A percentile compares a stretch with the other conserved stretches of the same genome.
These are phyloP conservation scores for Apocynum venetum DNA, from an alignment of 257 asterid species.

Conservation along the genomic window DNA sequence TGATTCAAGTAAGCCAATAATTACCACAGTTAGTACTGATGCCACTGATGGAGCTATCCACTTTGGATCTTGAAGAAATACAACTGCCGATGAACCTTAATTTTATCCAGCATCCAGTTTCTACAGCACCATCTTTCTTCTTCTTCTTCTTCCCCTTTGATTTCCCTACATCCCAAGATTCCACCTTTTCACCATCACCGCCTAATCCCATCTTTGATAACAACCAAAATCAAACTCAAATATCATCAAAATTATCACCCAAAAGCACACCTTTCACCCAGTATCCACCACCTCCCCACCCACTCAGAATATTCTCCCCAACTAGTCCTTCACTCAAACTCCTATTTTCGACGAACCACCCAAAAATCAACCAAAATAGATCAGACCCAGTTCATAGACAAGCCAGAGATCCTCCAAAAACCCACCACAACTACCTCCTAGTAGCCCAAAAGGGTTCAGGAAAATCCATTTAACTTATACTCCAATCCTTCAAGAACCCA, in stretches of 20 bases:
- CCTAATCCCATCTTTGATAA: conserved; percentile 58
- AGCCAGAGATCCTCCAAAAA: conserved; percentile 27
- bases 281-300: conserved; percentile 1
- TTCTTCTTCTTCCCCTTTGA: conserved; percentile 34
- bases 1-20: background rate
- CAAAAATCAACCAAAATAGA: conserved; percentile 26
- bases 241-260: conserved; percentile 21
- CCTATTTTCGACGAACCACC: conserved; percentile 12
- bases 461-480: conserved; percentile 15
- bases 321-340: conserved; percentile 12
- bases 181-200: conserved; percentile 41
- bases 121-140: conserved; percentile 32
- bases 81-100: conserved; percentile 74
- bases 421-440: conserved; percentile 3
- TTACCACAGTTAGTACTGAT: conserved; percentile 75
- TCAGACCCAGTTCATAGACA: conserved; percentile 39
- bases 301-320: background rate
- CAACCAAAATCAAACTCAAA: conserved; percentile 36
- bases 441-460: conserved; percentile 12
- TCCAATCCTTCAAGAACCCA: conserved; percentile 25
- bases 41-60: conserved; percentile 90
- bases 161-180: conserved; percentile 48
- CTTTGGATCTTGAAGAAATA: conserved; percentile 96
- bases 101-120: conserved; percentile 72
- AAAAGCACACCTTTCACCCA: conserved; percentile 17